These are phyloP conservation scores for Darksidea phi DNA, from an alignment of 495 filamentous ascomycete genomes.

Conservation along the genomic window DNA sequence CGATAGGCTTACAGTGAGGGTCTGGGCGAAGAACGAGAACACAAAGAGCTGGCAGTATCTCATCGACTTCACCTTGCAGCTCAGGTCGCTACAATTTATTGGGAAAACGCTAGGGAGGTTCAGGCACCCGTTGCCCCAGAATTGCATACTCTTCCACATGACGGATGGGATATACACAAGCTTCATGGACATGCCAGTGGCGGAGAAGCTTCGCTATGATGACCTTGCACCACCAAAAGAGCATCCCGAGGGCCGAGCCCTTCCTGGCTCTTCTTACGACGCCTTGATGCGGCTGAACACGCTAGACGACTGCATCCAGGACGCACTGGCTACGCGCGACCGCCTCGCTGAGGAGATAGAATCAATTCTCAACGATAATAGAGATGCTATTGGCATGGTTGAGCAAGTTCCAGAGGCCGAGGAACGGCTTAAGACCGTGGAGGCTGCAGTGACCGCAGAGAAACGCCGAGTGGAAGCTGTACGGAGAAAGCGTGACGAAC, in stretches of 20 bases:
- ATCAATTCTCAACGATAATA: conserved; percentile 60
- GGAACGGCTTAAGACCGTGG: conserved; percentile 60
- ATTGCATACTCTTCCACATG: conserved; percentile 85
- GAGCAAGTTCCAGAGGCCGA: conserved; percentile 61
- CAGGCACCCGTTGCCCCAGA: conserved; percentile 73
- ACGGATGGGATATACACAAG: conserved; percentile 85
- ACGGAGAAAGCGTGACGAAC: conserved; percentile 58
- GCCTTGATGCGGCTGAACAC: conserved; percentile 85
- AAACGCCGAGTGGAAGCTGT: conserved; percentile 61
- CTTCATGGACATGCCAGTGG: conserved; percentile 58
- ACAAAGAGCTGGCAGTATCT: conserved; percentile 62
- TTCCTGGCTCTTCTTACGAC: conserved; percentile 81
- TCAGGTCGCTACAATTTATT: conserved; percentile 75
- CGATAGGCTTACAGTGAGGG: conserved; percentile 62
- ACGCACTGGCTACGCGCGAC: conserved; percentile 76
- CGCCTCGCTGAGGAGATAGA: conserved; percentile 76
- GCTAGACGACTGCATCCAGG: conserved; percentile 88
- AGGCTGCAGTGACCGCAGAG: conserved; percentile 61
- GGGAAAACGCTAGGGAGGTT: conserved; percentile 73
- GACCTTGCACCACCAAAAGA: conserved; percentile 44
- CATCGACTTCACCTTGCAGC: conserved; percentile 67
- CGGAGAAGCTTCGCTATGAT: conserved; percentile 36
- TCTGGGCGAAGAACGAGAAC: conserved; percentile 70
- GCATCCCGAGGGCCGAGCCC: conserved; percentile 43
- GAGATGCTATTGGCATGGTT: conserved; percentile 44